These are phyloP conservation scores for Penicillium capsulatum DNA, from an alignment of 2,329 filamentous ascomycete genomes.

Conservation along the genomic window DNA sequence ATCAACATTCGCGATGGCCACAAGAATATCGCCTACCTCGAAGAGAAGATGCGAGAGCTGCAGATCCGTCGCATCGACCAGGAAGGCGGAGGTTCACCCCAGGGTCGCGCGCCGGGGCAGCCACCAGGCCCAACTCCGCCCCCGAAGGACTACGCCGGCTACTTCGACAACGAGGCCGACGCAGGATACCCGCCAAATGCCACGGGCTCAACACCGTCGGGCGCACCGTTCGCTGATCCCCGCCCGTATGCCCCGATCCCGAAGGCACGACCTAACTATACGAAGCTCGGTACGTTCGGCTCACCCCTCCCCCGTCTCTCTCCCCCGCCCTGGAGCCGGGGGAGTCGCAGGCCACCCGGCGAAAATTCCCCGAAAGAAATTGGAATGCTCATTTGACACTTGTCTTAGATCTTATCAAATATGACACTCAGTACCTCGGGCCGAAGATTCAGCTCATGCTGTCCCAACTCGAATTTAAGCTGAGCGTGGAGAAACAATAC, in stretches of 20 bases:
- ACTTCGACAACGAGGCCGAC: slow-evolving; percentile 53
- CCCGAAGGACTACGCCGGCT: slow-evolving; percentile 63
- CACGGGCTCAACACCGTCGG: slow-evolving; percentile 72
- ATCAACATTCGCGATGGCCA: slow-evolving; percentile 90
- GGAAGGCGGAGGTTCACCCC: slow-evolving; percentile 40
- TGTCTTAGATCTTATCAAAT: slow-evolving; percentile 85
- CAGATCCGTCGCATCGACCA: slow-evolving; percentile 72
- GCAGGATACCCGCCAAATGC: slow-evolving; percentile 57
- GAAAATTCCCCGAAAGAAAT: slow-evolving; percentile 4
- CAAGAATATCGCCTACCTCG: slow-evolving; percentile 91
- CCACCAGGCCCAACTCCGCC: slow-evolving; percentile 59
- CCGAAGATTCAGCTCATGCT: slow-evolving; percentile 99
- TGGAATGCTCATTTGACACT: slow-evolving; percentile 20
- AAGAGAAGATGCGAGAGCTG: slow-evolving; percentile 84
- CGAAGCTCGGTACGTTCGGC: slow-evolving; percentile 74
- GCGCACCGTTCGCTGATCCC: slow-evolving; percentile 71
- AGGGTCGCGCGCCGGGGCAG: slow-evolving; percentile 43
- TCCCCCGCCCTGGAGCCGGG: neutral
- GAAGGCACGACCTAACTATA: slow-evolving; percentile 82
- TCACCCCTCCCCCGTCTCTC: neutral
- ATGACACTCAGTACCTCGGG: slow-evolving; percentile 90
- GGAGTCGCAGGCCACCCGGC: neutral
- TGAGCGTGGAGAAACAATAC: slow-evolving; percentile 98
- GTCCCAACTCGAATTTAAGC: slow-evolving; percentile 96
- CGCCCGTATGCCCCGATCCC: slow-evolving; percentile 64